Base-by-base conservation (phyloP, 2,329 filamentous ascomycete genomes). In the Aspergillus sp. region DNA sequence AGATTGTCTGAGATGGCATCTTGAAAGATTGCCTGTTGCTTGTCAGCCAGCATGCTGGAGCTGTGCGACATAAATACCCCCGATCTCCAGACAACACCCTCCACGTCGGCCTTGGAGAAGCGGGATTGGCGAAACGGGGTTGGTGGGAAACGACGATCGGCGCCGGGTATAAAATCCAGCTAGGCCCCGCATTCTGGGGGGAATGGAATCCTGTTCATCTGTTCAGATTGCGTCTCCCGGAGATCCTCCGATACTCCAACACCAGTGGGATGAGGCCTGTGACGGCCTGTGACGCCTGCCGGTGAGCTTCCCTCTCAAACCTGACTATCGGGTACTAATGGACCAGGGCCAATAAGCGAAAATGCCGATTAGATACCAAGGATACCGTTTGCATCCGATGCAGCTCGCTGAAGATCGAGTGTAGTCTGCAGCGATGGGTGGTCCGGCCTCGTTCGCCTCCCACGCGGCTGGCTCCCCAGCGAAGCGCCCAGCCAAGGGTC, bases 1-100 rank as follows among this genome's bases (percentile, higher is more conserved):
- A 41, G n/a, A 64, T 64, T 15, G 23, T 59, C 23, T 59, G 19
- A 4, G 50, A 13, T n/a, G 34, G 5, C 51, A 54, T 54, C 1
- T 6, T 54, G n/a, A 15, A 19, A 11, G 3, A 8, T 22, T 17
- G 6, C 22, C 7, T 4, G n/a, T 19, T n/a, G 45, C 15, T 1
- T 47, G 4, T 38, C 8, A 8, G 13, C 11, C 11, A 38, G 4
- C 2, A 13, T 13, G 34, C 34, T 15, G 34, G 34, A 4, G 15
- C 3, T 15, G 11, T 41, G 11, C 34, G 11, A 41, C 13, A 41
- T 41, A 41, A 13, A 41, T 41, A 41, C 34, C 34, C 8, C 31
- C 34, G 4, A 2, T 17, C 9, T 3, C 34, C 34, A 13, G 8
- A 17, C 34, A 41, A 41, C 11, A 15, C 13, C 13, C 34, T 41